Conservation (phyloP, 345 rosid genomes). For the Euphorbia lathyris region DNA sequence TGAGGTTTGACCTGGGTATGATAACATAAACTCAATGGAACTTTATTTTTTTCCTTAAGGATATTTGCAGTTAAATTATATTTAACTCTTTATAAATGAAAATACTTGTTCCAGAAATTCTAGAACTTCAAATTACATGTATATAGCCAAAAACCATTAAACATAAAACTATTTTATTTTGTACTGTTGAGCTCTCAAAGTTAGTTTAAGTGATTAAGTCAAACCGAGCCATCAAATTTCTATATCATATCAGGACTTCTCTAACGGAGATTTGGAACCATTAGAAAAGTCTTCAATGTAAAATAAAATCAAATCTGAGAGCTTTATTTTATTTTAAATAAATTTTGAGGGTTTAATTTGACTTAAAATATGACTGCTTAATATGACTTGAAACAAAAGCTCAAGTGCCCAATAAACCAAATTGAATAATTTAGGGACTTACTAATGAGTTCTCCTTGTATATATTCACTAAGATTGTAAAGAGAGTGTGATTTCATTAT, state of each 20-base stretch:
- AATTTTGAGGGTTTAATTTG: not conserved
- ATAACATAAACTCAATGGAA: not conserved
- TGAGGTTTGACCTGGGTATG: not conserved
- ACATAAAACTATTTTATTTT: not conserved
- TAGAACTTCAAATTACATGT: not conserved
- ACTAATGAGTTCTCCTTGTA: not conserved
- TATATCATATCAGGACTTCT: too few species aligned
- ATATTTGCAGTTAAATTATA: not conserved
- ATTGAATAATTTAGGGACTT: not conserved
- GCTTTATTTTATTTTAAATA: too few species aligned
- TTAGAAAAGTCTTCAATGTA: not conserved
- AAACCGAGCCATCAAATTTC: not conserved
- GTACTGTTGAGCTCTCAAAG: not conserved
- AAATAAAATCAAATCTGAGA: not conserved
- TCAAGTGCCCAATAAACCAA: not conserved
- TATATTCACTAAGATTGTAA: not conserved
- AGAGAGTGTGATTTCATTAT: not conserved
- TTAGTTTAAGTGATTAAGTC: not conserved
- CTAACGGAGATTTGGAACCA: not conserved
- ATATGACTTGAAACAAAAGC: not conserved
- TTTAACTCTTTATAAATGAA: not conserved
- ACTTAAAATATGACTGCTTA: not conserved
- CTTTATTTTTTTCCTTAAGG: not conserved
- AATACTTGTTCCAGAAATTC: not conserved
- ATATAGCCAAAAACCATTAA: not conserved